Base-by-base conservation (phyloP, 805 yeast species). In the Candida ipomoeae region DNA sequence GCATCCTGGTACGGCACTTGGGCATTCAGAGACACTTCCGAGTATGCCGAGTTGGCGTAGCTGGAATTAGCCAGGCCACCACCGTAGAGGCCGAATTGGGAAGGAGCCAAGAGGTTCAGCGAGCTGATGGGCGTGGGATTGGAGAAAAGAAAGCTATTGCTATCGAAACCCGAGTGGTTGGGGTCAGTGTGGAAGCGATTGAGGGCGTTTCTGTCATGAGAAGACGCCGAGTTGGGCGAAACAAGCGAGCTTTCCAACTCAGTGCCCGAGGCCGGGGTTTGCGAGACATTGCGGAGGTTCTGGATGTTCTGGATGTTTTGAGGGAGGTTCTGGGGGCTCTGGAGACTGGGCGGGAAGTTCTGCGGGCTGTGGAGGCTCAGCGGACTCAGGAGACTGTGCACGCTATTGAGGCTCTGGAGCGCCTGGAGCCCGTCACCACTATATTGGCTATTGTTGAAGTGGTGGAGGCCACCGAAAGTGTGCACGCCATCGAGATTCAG, bases 1-100 rank as follows among this genome's bases (percentile, higher is more conserved):
- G 74, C 74, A 46, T 70, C 75, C 23, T 63, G 62, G 51, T 58
- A 73, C 5, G 75, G 74, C 26, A 70, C 63, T 18, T 64, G 67
- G 3, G 74, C 73, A 44, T 65, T 65, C 55, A 71, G 68, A 1
- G 71, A 65, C 26, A 60, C 64, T 7, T 72, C 78, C 5, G 74
- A 68, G 53, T 68, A 68, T 0, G 45, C 45, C 5, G 45, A 42
- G 11, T 64, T 43, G 8, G 73, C 67, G 43, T 52, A 55, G 21
- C 57, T 48, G 26, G 61, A 43, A 46, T 49, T 48, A 10, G 40
- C 36, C 48, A 55, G 18, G 46, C 17, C 29, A 7, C 55, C 48
- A 38, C 60, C 40, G 47, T 38, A 45, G 37, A 39, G 33, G 34
- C 48, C 54, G 11, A n/a, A 26, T 13, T 42, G 23, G 34, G 44